A percentile compares a stretch with the other conserved stretches of the same genome.
Evolutionary conservation across 306 rosid species (phyloP).

Genomic region (Pyrus bretschneideri): DNA sequence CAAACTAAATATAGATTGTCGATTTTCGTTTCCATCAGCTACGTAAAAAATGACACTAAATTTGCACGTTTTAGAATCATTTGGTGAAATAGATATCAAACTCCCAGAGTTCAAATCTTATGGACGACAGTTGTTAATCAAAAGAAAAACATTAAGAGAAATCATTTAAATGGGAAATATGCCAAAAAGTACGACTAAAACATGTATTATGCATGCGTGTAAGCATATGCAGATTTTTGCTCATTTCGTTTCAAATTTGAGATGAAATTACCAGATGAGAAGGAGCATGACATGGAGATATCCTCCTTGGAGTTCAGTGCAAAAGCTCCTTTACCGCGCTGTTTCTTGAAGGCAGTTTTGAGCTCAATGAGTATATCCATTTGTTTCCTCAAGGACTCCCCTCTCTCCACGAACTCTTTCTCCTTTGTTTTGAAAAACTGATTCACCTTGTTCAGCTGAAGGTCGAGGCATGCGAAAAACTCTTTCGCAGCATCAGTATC

Average conservation of each 20-base stretch:
- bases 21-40: background rate
- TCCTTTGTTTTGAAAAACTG: constrained; percentile 72
- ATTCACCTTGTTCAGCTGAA: constrained; percentile 84
- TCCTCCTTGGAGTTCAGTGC: constrained; percentile 66
- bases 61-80: background rate
- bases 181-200: background rate
- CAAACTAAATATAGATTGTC: background rate
- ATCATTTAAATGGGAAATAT: background rate
- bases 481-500: constrained; percentile 75
- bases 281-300: constrained; percentile 65
- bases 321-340: constrained; percentile 29
- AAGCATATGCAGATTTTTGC: background rate
- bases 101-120: background rate
- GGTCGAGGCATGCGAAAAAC: constrained; percentile 78
- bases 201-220: background rate
- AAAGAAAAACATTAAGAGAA: background rate
- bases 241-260: background rate
- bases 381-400: constrained; percentile 76
- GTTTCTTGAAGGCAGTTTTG: constrained; percentile 50
- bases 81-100: background rate
- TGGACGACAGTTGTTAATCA: too few species aligned
- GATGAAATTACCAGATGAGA: constrained; percentile 56
- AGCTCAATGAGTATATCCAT: constrained; percentile 68
- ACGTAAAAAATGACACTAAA: background rate
- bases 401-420: constrained; percentile 79